A percentile compares a stretch with the other conserved stretches of the same genome.
These are phyloP conservation scores for Tolypocladium sp. DNA, from an alignment of 2,329 filamentous ascomycete genomes.

Conservation along the genomic window DNA sequence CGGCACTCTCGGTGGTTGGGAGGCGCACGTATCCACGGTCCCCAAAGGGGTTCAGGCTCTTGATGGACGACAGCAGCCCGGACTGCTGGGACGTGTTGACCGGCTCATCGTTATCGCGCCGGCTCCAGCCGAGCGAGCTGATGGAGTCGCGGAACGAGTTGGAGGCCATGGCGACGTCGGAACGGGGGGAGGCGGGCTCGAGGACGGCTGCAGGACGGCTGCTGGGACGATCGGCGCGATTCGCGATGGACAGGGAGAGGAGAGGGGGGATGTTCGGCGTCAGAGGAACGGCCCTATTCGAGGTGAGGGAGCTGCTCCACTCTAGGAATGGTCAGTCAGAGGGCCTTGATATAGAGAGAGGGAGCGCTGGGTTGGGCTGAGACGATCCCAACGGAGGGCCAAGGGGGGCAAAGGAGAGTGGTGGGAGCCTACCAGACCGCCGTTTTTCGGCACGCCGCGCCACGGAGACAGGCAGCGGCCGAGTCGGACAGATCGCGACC, in stretches of 20 bases:
- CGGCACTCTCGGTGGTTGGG: slow-evolving; percentile 72
- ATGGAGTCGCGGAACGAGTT: slow-evolving; percentile 87
- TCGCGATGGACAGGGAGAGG: neutral
- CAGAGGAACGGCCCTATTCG: neutral
- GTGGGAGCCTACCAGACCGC: slow-evolving; percentile 7
- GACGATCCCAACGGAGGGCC: neutral
- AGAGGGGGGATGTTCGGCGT: neutral
- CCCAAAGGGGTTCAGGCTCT: slow-evolving; percentile 81
- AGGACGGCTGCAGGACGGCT: neutral
- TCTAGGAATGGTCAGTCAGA: slow-evolving; percentile 11
- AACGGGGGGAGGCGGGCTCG: neutral
- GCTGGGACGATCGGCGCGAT: slow-evolving; percentile 12
- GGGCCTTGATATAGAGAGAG: slow-evolving; percentile 5
- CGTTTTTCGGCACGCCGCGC: slow-evolving; percentile 7
- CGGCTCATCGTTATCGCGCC: slow-evolving; percentile 72
- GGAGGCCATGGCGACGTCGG: slow-evolving; percentile 60
- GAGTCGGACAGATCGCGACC: slow-evolving; percentile 15
- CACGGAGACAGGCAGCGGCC: slow-evolving; percentile 10
- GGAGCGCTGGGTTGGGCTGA: slow-evolving; percentile 1
- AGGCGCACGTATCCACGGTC: slow-evolving; percentile 82
- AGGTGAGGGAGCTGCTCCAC: slow-evolving; percentile 5
- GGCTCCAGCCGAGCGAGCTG: slow-evolving; percentile 90
- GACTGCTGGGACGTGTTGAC: slow-evolving; percentile 61
- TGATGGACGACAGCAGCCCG: slow-evolving; percentile 70
- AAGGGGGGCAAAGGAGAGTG: slow-evolving; percentile 2